phyloP scores from a whole-genome alignment of 1,284 basidiomycete species.

The Coniophora puteana region DNA sequence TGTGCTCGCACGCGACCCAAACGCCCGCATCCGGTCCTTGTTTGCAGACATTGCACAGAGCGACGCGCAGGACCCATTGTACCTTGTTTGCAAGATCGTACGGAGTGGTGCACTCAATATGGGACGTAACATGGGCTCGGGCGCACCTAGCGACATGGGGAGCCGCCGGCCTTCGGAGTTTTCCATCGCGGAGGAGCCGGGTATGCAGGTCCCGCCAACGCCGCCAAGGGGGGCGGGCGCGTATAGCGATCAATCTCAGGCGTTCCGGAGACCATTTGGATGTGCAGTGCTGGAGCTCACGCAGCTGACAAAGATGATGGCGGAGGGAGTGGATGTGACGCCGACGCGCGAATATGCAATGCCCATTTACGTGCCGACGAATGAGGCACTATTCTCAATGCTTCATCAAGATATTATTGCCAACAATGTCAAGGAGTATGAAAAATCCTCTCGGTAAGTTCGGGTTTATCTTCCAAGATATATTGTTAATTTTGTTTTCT shows the following conservation, averaged over 20 bases:
- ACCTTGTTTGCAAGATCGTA: conserved; percentile 88
- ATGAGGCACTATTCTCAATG: conserved; percentile 87
- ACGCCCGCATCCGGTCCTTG: conserved; percentile 72
- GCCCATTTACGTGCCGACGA: conserved; percentile 84
- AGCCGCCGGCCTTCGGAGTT: conserved; percentile 50
- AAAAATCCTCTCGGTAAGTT: conserved; percentile 78
- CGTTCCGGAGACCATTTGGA: conserved; percentile 86
- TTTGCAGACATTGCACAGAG: conserved; percentile 87
- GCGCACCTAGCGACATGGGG: conserved; percentile 37
- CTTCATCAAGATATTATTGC: conserved; percentile 94
- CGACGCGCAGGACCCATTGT: conserved; percentile 83
- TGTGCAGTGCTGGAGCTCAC: conserved; percentile 90
- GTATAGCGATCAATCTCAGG: conserved; percentile 30
- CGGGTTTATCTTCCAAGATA: conserved; percentile 1
- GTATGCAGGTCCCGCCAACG: conserved; percentile 17
- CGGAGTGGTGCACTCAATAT: conserved; percentile 86
- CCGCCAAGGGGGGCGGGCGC: conserved; percentile 19
- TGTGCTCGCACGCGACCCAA: conserved; percentile 72
- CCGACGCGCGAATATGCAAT: conserved; percentile 76
- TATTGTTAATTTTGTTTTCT: conserved; percentile 9
- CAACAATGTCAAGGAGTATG: conserved; percentile 75
- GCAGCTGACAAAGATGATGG: conserved; percentile 65
- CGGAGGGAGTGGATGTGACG: conserved; percentile 59
- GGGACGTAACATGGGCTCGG: conserved; percentile 50
- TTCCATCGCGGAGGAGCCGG: conserved; percentile 27